Evolutionary conservation across 1,139 yeast genomes (phyloP).

Genomic region (Magnusiomyces sp.): DNA sequence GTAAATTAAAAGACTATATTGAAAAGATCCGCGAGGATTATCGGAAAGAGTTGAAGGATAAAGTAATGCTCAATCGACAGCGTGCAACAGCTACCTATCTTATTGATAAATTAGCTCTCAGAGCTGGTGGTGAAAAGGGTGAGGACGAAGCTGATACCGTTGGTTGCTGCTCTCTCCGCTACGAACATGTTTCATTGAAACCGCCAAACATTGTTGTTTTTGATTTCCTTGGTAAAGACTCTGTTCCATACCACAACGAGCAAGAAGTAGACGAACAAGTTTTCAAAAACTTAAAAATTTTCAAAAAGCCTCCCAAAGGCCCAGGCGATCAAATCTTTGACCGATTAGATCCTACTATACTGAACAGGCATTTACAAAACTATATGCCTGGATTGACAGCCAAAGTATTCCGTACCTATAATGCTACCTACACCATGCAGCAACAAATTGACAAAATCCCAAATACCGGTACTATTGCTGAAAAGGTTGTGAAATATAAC

Average conservation of each 20-base stretch:
- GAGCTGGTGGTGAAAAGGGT: conserved; percentile 98
- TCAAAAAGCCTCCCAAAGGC: conserved; percentile 78
- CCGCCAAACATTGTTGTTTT: conserved; percentile 87
- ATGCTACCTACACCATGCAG: conserved; percentile 95
- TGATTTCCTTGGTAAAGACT: conserved; percentile 94
- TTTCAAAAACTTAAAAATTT: conserved; percentile 76
- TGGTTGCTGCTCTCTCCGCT: conserved; percentile 91
- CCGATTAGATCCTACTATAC: conserved; percentile 70
- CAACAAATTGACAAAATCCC: conserved; percentile 78
- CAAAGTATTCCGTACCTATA: conserved; percentile 93
- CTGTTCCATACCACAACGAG: conserved; percentile 85
- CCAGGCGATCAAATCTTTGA: conserved; percentile 93
- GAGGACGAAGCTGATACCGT: conserved; percentile 98
- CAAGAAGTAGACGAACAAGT: conserved; percentile 87
- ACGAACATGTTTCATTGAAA: conserved; percentile 74
- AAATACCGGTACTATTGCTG: conserved; percentile 79
- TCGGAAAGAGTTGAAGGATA: conserved; percentile 57
- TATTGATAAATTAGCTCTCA: conserved; percentile 87
- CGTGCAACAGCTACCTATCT: conserved; percentile 90
- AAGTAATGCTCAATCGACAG: conserved; percentile 78
- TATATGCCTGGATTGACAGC: conserved; percentile 94
- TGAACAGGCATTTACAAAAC: conserved; percentile 79
- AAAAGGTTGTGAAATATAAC: conserved; percentile 78
- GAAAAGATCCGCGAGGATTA: conserved; percentile 71
- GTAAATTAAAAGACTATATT: conserved; percentile 68